These are phyloP conservation scores for Przewalskia tangutica DNA, from an alignment of 257 asterid species.

Conservation along the genomic window DNA sequence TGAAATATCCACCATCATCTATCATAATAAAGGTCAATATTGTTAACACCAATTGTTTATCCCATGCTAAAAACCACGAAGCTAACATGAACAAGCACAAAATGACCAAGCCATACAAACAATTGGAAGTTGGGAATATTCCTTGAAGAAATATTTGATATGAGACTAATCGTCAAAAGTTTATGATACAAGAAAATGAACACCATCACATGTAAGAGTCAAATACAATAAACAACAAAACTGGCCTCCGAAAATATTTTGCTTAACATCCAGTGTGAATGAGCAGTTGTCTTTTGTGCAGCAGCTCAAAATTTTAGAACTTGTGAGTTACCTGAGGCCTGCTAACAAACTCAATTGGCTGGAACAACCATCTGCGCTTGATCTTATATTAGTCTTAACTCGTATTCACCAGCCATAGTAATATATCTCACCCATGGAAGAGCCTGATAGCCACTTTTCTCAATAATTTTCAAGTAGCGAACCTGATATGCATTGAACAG, in stretches of 20 bases:
- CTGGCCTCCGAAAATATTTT: not conserved
- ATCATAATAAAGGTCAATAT: not conserved
- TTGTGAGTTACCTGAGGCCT: not conserved
- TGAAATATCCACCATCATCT: not conserved
- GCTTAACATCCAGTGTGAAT: not conserved
- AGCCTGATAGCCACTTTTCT: slow-evolving; percentile 86
- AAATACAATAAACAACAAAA: not conserved
- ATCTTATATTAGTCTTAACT: slow-evolving; percentile 51
- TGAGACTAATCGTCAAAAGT: not conserved
- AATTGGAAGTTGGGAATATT: not conserved
- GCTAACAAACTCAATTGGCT: no score
- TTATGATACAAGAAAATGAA: slow-evolving; percentile 2
- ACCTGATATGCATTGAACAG: slow-evolving; percentile 26
- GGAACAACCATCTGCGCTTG: not conserved
- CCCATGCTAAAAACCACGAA: not conserved
- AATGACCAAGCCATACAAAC: not conserved
- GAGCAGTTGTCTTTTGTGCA: not conserved
- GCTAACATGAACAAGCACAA: not conserved
- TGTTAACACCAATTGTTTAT: not conserved
- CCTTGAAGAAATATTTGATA: not conserved
- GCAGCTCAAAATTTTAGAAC: not conserved
- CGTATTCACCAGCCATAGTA: slow-evolving; percentile 90
- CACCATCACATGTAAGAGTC: not conserved
- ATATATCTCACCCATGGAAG: slow-evolving; percentile 91
- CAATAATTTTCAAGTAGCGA: slow-evolving; percentile 80